phyloP scores from a whole-genome alignment of 768 basidiomycete genomes.

The Hypsizygus marmoreus region DNA sequence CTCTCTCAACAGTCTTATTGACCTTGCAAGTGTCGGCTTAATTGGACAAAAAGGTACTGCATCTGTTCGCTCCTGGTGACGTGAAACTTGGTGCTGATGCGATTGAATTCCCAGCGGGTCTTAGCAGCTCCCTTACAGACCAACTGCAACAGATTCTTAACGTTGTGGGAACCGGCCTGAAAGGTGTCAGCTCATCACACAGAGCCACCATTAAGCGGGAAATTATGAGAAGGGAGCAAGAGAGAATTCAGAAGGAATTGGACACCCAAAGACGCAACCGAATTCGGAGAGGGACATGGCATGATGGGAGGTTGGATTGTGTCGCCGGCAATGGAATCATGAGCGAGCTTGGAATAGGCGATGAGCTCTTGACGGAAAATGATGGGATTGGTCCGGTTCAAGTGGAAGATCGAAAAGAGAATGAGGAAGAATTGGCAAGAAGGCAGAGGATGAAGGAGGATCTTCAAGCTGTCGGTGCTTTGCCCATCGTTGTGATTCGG shows the following conservation, averaged over 20 bases:
- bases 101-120: constrained; percentile 59
- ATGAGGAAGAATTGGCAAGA: constrained; percentile 17
- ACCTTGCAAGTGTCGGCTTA: constrained; percentile 90
- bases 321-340: constrained; percentile 87
- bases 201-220: constrained; percentile 42
- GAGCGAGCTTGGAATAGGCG: constrained; percentile 81
- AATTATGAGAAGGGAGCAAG: constrained; percentile 36
- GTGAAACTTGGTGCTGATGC: background rate
- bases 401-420: constrained; percentile 12
- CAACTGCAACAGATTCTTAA: constrained; percentile 86
- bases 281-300: constrained; percentile 71
- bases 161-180: constrained; percentile 73
- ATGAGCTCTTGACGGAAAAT: constrained; percentile 53
- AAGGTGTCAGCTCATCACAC: constrained; percentile 57
- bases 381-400: constrained; percentile 14
- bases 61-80: background rate
- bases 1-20: constrained; percentile 80
- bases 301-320: constrained; percentile 85
- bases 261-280: constrained; percentile 41
- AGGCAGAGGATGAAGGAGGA: constrained; percentile 43
- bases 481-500: constrained; percentile 87
- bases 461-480: constrained; percentile 51
- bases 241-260: constrained; percentile 39
- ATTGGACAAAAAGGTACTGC: constrained; percentile 87
- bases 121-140: constrained; percentile 75